These are phyloP conservation scores for Cladosporium cucumerinum DNA, from an alignment of 2,329 filamentous ascomycete genomes.

Conservation along the genomic window DNA sequence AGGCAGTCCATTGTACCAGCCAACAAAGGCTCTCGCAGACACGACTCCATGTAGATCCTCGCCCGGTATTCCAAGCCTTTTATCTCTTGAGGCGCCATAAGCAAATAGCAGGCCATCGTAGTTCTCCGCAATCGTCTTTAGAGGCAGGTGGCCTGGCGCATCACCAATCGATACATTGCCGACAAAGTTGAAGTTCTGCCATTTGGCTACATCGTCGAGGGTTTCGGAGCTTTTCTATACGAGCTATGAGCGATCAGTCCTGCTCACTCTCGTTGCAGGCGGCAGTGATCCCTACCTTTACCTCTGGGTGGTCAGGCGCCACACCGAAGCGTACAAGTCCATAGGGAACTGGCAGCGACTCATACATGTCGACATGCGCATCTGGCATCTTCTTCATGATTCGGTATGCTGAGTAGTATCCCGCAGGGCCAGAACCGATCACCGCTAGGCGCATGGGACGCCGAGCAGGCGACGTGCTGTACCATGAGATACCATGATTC, in stretches of 20 bases:
- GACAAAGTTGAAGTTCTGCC: constrained; percentile 80
- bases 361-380: constrained; percentile 89
- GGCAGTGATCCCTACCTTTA: constrained; percentile 65
- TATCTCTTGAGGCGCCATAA: constrained; percentile 86
- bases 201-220: constrained; percentile 82
- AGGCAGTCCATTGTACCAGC: constrained; percentile 96
- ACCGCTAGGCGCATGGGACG: constrained; percentile 71
- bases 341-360: constrained; percentile 86
- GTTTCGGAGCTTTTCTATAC: constrained; percentile 87
- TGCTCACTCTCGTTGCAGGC: constrained; percentile 6
- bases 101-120: constrained; percentile 92
- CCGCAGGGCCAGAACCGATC: constrained; percentile 89
- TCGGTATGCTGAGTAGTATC: constrained; percentile 89
- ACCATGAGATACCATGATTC: constrained; percentile 14
- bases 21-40: constrained; percentile 89
- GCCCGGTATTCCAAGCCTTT: constrained; percentile 72
- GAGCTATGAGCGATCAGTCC: constrained; percentile 24
- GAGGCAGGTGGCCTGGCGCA: constrained; percentile 51
- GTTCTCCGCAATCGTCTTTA: constrained; percentile 68
- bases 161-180: constrained; percentile 82
- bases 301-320: constrained; percentile 96
- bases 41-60: constrained; percentile 76
- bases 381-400: constrained; percentile 72
- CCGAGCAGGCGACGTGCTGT: constrained; percentile 33
- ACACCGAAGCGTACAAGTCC: constrained; percentile 91